Evolutionary conservation across 176 grass and related monocot species (phyloP), one percentile per base, ranked within the genome.

Genomic region (Oryza nivara): DNA sequence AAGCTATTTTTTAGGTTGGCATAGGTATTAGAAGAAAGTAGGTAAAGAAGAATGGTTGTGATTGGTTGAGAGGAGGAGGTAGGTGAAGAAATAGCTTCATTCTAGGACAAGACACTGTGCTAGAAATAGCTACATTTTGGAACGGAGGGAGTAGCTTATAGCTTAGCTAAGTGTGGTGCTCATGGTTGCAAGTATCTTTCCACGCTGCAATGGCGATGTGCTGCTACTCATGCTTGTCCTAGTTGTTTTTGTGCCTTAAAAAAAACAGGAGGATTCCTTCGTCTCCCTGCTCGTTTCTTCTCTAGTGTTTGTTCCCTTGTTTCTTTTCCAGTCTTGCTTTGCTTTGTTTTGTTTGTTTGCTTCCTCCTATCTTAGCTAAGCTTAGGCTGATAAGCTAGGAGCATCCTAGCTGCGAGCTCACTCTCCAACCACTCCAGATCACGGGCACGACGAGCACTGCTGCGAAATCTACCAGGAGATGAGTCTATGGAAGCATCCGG

Each of bases 221-320:
- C 85, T 46, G 71, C 85, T 41, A n/a, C 73, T n/a, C 32, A 45
- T 34, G 11, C 66, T 47, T 15, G 23, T 12, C 22, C 36, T 12
- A 12, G 30, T 52, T 72, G 54, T 44, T 81, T 48, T 70, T 56
- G 43, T 22, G 7, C 13, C 65, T 34, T 34, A 46, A 20, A 10
- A 86, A 23, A 52, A 68, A 44, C 8, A 30, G 2, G 44, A 68
- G 47, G 49, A 71, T 71, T 76, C 71, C 79, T 65, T 75, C 45
- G 71, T 63, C 9, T 12, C 45, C 46, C 70, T 34, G 56, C 84
- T 60, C 51, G 67, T 71, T 86, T 5, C 63, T 79, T 67, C 83
- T 73, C 79, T 72, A 40, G 56, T 32, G 75, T 35, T 90, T 79
- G 79, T 83, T 90, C 84, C 61, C 79, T 83, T 72, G 85, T 76